These are phyloP conservation scores for Breviolum minutum DNA, from an alignment of 73 alveolate genomes.

Conservation along the genomic window DNA sequence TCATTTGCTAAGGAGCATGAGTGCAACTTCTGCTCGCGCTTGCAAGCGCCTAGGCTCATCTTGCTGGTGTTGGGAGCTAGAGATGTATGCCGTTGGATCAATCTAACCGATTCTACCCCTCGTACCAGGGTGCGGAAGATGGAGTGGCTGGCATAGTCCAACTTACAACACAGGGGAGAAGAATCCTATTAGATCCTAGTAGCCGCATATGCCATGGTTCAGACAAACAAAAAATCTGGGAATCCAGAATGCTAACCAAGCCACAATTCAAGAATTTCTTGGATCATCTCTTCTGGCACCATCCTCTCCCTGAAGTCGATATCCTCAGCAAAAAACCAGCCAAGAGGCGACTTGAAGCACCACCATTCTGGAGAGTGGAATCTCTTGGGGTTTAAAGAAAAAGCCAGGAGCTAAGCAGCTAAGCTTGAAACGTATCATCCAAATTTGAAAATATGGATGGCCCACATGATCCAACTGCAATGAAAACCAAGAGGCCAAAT, in stretches of 20 bases:
- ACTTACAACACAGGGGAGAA: no score
- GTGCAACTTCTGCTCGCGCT: slow-evolving; percentile 4
- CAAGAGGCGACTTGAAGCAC: neutral
- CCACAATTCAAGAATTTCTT: slow-evolving; percentile 1
- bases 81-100: neutral
- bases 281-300: slow-evolving; percentile 39
- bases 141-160: no score
- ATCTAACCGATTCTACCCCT: neutral
- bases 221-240: no score
- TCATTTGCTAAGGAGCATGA: neutral
- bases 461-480: neutral
- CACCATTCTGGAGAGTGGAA: neutral
- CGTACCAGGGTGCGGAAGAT: no score
- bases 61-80: neutral
- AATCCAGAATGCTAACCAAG: no score
- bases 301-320: neutral
- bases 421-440: no score
- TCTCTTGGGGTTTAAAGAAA: no score
- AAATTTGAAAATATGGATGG: no score
- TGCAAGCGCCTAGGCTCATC: neutral
- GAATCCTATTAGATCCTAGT: no score
- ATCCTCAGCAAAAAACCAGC: neutral
- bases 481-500: neutral
- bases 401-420: no score
- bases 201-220: no score